phyloP scores from a whole-genome alignment of 352 stramenopile genomes.

The Pythium sukuiense region DNA sequence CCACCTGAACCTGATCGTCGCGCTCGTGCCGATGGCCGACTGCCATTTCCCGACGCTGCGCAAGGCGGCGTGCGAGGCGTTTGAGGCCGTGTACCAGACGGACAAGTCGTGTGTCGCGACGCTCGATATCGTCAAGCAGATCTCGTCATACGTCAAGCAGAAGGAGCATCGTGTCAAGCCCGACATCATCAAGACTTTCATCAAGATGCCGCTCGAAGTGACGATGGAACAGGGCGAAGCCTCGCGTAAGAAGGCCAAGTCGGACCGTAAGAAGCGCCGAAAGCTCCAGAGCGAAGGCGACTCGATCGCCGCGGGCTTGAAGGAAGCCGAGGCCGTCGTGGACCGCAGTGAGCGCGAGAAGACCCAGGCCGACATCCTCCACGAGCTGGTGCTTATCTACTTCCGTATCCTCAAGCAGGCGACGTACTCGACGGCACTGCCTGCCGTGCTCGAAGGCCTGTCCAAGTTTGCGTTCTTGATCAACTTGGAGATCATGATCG shows the following conservation, averaged over 20 bases:
- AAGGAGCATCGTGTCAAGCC: constrained; percentile 81
- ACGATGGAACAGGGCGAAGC: constrained; percentile 85
- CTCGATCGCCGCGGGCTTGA: constrained; percentile 90
- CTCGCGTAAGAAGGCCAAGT: constrained; percentile 79
- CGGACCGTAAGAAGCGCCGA: constrained; percentile 82
- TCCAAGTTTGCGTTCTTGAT: constrained; percentile 97
- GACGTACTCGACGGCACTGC: constrained; percentile 87
- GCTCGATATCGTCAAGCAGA: constrained; percentile 81
- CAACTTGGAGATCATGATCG: constrained; percentile 97
- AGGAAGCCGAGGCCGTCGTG: constrained; percentile 93
- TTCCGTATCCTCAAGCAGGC: constrained; percentile 96
- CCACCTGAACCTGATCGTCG: constrained; percentile 81
- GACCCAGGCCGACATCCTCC: constrained; percentile 93
- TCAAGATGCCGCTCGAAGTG: constrained; percentile 80
- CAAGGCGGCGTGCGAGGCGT: constrained; percentile 56
- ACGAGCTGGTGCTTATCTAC: constrained; percentile 95
- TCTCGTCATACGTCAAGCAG: constrained; percentile 82
- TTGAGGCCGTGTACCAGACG: constrained; percentile 68
- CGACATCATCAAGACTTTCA: constrained; percentile 72
- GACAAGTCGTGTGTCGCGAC: constrained; percentile 72
- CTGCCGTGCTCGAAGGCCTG: constrained; percentile 91
- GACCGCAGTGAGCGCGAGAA: constrained; percentile 92
- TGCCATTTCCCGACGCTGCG: constrained; percentile 55
- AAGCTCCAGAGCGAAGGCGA: constrained; percentile 74
- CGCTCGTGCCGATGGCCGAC: constrained; percentile 80